Conservation (phyloP, 2,329 filamentous ascomycete species). For the Xylogone sp. region DNA sequence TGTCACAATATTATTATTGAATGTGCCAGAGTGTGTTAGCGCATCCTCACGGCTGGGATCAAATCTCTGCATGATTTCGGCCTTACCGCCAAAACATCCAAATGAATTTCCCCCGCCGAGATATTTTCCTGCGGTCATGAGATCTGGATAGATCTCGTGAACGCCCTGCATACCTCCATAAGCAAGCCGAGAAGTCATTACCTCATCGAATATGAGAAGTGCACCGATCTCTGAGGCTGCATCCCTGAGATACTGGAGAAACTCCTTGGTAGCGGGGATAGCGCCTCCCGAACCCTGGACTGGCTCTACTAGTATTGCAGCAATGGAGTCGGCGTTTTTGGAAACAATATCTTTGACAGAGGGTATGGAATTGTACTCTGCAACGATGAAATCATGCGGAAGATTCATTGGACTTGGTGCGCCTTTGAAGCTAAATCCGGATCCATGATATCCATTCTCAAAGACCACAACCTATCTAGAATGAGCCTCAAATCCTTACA, state of each 20-base stretch:
- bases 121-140: conserved; percentile 64
- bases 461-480: conserved; percentile 30
- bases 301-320: conserved; percentile 56
- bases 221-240: conserved; percentile 35
- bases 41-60: conserved; percentile 43
- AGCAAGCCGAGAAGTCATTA: conserved; percentile 62
- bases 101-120: conserved; percentile 64
- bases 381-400: conserved; percentile 39
- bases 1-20: conserved; percentile 57
- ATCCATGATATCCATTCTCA: conserved; percentile 20
- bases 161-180: conserved; percentile 44
- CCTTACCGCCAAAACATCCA: conserved; percentile 61
- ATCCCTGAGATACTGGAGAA: conserved; percentile 15
- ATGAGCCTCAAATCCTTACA: conserved; percentile 30
- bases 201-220: conserved; percentile 67
- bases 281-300: conserved; percentile 63
- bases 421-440: conserved; percentile 33
- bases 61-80: conserved; percentile 54
- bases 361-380: conserved; percentile 56
- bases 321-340: conserved; percentile 34
- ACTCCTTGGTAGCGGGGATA: conserved; percentile 36
- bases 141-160: conserved; percentile 48
- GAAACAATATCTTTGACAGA: conserved; percentile 41
- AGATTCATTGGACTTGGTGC: conserved; percentile 15
- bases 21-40: conserved; percentile 55